Percentiles rank a stretch among this genome's conserved stretches.
phyloP scores from a whole-genome alignment of 2,329 filamentous ascomycete genomes.

The Chaetothyriales sp. region DNA sequence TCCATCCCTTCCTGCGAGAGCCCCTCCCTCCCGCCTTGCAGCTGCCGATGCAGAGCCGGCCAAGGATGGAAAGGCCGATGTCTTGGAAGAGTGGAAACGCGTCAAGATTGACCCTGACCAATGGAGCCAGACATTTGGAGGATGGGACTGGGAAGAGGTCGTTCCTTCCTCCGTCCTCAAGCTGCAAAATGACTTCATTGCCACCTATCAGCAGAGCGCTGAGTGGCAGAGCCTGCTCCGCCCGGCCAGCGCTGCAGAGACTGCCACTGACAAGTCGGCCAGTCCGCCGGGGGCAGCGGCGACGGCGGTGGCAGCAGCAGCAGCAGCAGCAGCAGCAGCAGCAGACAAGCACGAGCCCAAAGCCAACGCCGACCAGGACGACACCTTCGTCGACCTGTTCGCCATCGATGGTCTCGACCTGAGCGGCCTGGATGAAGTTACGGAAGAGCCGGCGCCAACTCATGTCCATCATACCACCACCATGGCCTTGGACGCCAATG shows the following conservation, averaged over 20 bases:
- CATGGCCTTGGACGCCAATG: conserved; percentile 7
- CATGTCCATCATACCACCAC: conserved; percentile 11
- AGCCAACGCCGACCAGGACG: conserved; percentile 8
- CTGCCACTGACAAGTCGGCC: conserved; percentile 12
- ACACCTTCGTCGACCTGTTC: conserved; percentile 10
- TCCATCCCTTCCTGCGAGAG: conserved; percentile 11
- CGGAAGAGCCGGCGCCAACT: not conserved
- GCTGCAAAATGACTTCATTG: not conserved
- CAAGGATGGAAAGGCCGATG: not conserved
- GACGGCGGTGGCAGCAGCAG: too few relatives aligned
- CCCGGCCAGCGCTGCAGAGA: conserved; percentile 2
- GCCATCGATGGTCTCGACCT: conserved; percentile 14
- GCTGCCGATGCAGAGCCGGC: not conserved
- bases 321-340: conserved; percentile 2
- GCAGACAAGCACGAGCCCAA: conserved; percentile 4
- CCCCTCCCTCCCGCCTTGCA: conserved; percentile 4
- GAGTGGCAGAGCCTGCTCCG: not conserved
- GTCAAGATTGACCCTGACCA: conserved; percentile 13
- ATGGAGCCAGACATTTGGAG: conserved; percentile 12
- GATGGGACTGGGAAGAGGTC: conserved; percentile 15
- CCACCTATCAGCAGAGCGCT: not conserved
- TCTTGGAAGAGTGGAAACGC: conserved; percentile 7
- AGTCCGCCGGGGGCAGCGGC: conserved; percentile 10
- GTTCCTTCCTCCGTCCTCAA: conserved; percentile 7
- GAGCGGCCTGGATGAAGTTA: conserved; percentile 6